Percentiles rank a stretch among this genome's conserved stretches.
These are phyloP conservation scores for Alternaria incomplexa DNA, from an alignment of 2,329 filamentous ascomycete species.

Conservation along the genomic window DNA sequence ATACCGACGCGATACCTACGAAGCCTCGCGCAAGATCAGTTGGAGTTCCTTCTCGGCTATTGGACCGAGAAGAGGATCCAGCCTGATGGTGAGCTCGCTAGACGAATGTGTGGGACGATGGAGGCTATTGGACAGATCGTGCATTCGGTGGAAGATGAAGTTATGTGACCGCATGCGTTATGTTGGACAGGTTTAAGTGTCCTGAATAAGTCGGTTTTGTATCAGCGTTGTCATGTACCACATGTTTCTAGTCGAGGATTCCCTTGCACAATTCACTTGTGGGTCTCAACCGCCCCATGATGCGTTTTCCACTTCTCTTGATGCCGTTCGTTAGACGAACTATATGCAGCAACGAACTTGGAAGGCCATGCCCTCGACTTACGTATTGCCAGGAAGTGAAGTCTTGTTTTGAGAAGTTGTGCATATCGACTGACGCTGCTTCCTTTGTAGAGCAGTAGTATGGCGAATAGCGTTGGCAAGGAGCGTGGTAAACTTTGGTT, in stretches of 20 bases:
- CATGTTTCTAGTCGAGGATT: not conserved
- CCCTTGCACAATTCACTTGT: accelerated
- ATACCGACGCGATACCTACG: not conserved
- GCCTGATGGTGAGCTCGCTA: not conserved
- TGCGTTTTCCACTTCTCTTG: not conserved
- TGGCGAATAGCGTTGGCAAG: not conserved
- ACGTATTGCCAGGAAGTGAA: not conserved
- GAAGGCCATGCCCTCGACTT: not conserved
- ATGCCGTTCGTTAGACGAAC: not conserved
- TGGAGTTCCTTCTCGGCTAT: not conserved
- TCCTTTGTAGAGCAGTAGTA: too few relatives aligned
- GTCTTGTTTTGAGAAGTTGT: not conserved
- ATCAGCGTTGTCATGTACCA: too few relatives aligned
- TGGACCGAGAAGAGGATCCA: not conserved
- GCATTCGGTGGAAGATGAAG: not conserved
- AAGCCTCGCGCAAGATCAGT: not conserved
- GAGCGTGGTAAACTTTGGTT: too few relatives aligned
- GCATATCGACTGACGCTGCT: not conserved
- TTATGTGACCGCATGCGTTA: not conserved
- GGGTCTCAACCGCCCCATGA: not conserved
- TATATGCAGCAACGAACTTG: not conserved
- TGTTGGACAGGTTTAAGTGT: not conserved
- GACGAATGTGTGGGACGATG: not conserved
- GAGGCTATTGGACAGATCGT: not conserved
- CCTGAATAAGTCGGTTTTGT: not conserved